Conservation (phyloP, 2,329 filamentous ascomycete species). For the Raffaelea ambrosiae region DNA sequence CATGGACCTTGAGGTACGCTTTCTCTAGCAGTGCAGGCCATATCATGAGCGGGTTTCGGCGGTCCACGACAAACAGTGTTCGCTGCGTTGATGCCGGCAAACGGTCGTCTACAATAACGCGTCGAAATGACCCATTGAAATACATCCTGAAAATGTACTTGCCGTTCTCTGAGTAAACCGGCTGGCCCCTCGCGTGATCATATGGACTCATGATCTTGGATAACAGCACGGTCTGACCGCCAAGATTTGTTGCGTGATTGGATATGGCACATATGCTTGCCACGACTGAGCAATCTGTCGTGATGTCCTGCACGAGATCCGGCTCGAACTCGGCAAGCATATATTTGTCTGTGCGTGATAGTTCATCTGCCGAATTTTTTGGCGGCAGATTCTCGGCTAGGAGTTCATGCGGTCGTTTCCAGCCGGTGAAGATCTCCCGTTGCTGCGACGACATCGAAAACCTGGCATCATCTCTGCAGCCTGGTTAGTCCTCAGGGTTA, state of each 20-base stretch:
- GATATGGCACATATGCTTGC: constrained; percentile 83
- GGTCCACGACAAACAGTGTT: constrained; percentile 79
- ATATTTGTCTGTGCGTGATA: constrained; percentile 2
- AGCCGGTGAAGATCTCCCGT: constrained; percentile 66
- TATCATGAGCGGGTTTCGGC: constrained; percentile 68
- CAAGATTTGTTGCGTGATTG: constrained; percentile 49
- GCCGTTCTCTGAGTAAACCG: constrained; percentile 64
- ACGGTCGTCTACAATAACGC: constrained; percentile 81
- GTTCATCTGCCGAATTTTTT: constrained; percentile 1
- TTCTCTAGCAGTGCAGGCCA: constrained; percentile 95
- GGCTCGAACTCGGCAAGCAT: constrained; percentile 42
- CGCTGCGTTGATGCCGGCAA: constrained; percentile 67
- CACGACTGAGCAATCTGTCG: constrained; percentile 94
- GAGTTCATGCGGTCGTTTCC: constrained; percentile 69
- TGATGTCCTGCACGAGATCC: constrained; percentile 90
- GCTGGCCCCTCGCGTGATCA: constrained; percentile 46
- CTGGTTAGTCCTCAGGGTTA: not conserved
- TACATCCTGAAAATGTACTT: constrained; percentile 90
- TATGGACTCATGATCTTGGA: constrained; percentile 65
- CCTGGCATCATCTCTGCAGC: constrained; percentile 54
- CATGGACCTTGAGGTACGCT: constrained; percentile 88
- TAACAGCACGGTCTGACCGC: constrained; percentile 48
- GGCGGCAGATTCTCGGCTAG: constrained; percentile 28
- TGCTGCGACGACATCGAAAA: constrained; percentile 71
- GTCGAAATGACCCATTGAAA: constrained; percentile 89